Base-by-base conservation (phyloP, 1,284 basidiomycete genomes). In the Trichosporon sp. region DNA sequence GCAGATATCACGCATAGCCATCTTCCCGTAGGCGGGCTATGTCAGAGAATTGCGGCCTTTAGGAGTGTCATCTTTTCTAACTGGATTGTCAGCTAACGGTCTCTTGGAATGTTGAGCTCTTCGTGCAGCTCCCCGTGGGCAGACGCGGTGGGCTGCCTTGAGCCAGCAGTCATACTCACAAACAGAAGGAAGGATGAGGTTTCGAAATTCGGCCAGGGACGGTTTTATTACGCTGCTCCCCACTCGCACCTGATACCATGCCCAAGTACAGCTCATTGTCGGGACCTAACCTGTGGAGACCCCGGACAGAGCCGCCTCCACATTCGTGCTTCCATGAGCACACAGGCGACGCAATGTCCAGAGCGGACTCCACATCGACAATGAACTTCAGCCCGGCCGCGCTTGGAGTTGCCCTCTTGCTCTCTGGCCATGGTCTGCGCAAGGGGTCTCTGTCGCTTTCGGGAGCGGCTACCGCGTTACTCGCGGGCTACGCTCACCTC, bases 401-500 rank as follows among this genome's bases (percentile, higher is more conserved):
- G 15, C 29, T 60, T 11, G 56, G 56, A 4, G 15, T 47, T 44
- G 25, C n/a, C 25, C 18, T 42, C 62, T 72, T 67, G 4, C 83
- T 89, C 8, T 84, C 85, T 11, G 68, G 80, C 5, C 87, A 88
- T 78, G 89, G 89, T 0, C 81, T 86, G 13, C 83, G 86, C 0
- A 84, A 84, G 67, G 78, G 82, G 25, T 85, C 84, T 1, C 75
- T 86, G 15, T 81, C 79, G 1, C 56, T 56, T 1, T 81, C 80
- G 1, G 83, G 83, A 2, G 91, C 92, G 0, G 73, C 87, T 1
- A 88, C 90, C 0, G 94, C 93, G 0, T 90, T 91, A 75, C 65
- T 89, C 4, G 88, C 93, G 8, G 94, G 93, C 8, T 83, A 84
- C 67, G 75, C 76, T n/a, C 78, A 81, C 70, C 73, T 84, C 44